Base-by-base conservation (phyloP, 2,329 filamentous ascomycete species). In the Fusarium sp. region DNA sequence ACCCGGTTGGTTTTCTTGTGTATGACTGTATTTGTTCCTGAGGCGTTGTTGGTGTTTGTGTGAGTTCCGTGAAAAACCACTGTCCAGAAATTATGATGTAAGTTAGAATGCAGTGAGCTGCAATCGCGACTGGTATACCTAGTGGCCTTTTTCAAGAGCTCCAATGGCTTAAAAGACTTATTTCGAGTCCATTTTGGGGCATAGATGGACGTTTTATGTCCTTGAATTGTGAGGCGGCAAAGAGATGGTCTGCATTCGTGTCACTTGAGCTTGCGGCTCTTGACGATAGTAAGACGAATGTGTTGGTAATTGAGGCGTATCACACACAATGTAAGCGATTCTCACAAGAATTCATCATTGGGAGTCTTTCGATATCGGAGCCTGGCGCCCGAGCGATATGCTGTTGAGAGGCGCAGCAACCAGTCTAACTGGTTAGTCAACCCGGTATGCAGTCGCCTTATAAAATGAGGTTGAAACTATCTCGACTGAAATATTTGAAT, bases 361-460 rank as follows among this genome's bases (percentile, higher is more conserved):
- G 25, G 6, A 48, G 40, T 20, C 32, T 30, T 41, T 30, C 25
- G 10, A 16, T 23, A 23, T 27, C 20, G 54, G 49, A 63, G 58
- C 58, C 57, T 60, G 48, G 59, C 63, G 67, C 67, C 57, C 63
- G 67, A 21, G 14, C 21, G 45, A 6, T 59, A 61, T 68, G 57
- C 50, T 23, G 16, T 30, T 28, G 16, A 12, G 64, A 53, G 67
- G 67, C 67, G 54, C 58, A 71, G 67, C 53, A 63, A 46, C 30
- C 49, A 18, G 23, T 53, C 23, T 20, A 53, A 34, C 49, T 41
- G 10, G 20, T 27, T 14, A 14, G 23, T 40, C 45, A 48, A 48
- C 34, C n/a, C 20, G 21, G 30, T 27, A 53, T 63, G 28, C 18
- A 47, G 25, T 42, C 37, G 63, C 62, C 63, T 63, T 63, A 41